Conservation (phyloP, 2,329 filamentous ascomycete species). For the Aspergillus luchuensis region DNA sequence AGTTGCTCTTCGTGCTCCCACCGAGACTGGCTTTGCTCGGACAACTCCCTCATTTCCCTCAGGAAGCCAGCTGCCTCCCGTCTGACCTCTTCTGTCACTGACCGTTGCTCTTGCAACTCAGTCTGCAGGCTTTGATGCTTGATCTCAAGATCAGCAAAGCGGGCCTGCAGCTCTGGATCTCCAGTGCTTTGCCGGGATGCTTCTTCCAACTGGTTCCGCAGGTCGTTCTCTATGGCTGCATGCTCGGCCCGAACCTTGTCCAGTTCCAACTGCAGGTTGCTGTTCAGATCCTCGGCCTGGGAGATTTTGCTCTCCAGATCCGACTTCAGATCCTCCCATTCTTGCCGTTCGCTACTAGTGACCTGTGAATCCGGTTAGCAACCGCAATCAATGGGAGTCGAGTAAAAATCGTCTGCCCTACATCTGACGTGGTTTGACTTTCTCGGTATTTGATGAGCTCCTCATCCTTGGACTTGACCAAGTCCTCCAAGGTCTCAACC, state of each 20-base stretch:
- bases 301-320: conserved; percentile 73
- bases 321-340: conserved; percentile 66
- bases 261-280: conserved; percentile 76
- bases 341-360: conserved; percentile 65
- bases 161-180: conserved; percentile 62
- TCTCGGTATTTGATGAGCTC: conserved; percentile 65
- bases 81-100: conserved; percentile 82
- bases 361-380: conserved; percentile 35
- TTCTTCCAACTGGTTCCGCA: conserved; percentile 64
- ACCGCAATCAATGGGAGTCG: background rate
- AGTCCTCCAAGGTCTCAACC: conserved; percentile 69
- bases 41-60: conserved; percentile 84
- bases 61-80: conserved; percentile 81
- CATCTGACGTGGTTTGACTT: conserved; percentile 55
- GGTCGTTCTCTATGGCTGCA: conserved; percentile 61
- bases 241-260: conserved; percentile 72
- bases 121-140: conserved; percentile 68
- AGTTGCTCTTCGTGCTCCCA: conserved; percentile 82
- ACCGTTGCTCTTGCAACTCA: conserved; percentile 71
- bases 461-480: conserved; percentile 70
- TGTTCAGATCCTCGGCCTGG: conserved; percentile 75
- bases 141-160: conserved; percentile 58
- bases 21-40: conserved; percentile 74
- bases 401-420: conserved; percentile 26
- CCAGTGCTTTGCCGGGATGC: conserved; percentile 30